Conservation (phyloP, 2,329 filamentous ascomycete species). For the Colletotrichum tamarilloi region DNA sequence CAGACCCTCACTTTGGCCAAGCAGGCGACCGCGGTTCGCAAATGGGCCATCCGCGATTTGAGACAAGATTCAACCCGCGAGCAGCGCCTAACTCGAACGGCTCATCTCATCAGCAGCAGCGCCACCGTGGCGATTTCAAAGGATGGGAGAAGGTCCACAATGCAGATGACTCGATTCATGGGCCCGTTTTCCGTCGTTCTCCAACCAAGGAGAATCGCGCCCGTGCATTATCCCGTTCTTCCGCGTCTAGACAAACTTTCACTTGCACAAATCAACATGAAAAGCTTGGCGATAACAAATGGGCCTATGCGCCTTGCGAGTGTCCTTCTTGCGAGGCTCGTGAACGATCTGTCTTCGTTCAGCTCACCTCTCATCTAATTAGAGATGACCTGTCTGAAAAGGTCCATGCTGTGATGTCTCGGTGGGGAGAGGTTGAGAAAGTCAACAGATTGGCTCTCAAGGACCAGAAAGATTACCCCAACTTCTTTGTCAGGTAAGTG, state of each 20-base stretch:
- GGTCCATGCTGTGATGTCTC: not conserved
- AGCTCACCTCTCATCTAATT: not conserved
- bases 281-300: not conserved
- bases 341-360: constrained; percentile 38
- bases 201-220: constrained; percentile 4
- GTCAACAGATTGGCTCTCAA: not conserved
- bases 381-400: not conserved
- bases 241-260: not conserved
- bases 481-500: constrained; percentile 6
- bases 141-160: constrained; percentile 20
- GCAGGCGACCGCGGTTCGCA: not conserved
- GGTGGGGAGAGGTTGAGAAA: constrained; percentile 10
- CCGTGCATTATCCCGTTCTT: not conserved
- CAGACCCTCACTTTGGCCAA: not conserved
- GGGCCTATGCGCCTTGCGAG: constrained; percentile 43
- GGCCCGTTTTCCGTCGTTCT: constrained; percentile 25
- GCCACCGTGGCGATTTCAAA: not conserved
- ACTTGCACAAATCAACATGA: not conserved
- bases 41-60: not conserved
- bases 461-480: not conserved
- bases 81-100: not conserved
- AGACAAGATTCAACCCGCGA: not conserved
- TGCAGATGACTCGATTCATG: constrained; percentile 21
- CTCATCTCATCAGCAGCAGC: not conserved
- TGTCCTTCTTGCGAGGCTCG: constrained; percentile 43